These are phyloP conservation scores for Aspergillus avenaceus DNA, from an alignment of 495 filamentous ascomycete genomes.

Conservation along the genomic window DNA sequence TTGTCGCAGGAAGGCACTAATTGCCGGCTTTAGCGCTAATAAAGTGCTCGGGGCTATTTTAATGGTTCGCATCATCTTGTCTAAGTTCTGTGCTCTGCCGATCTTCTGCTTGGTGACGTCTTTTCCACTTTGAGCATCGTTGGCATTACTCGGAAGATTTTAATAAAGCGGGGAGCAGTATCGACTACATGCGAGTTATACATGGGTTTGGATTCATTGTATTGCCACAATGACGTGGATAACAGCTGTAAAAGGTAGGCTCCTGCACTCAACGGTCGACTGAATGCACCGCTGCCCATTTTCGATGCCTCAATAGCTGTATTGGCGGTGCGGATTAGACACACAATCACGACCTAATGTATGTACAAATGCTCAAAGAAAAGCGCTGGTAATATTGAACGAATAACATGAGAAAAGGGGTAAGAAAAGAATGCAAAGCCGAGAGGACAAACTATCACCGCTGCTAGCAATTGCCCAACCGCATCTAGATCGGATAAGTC, in stretches of 20 bases:
- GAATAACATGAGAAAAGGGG: not conserved
- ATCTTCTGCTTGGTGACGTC: constrained; percentile 1
- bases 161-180: no score
- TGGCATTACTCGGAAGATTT: not conserved
- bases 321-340: not conserved
- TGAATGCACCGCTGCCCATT: no score
- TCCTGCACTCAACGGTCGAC: no score
- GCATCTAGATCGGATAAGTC: constrained; percentile 1
- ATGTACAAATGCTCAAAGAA: not conserved
- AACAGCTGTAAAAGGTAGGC: no score
- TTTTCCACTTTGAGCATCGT: not conserved
- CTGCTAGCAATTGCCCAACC: not conserved
- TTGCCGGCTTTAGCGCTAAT: no score
- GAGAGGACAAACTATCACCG: no score
- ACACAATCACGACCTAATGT: not conserved
- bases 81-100: not conserved
- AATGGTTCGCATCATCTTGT: not conserved
- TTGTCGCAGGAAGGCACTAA: not conserved
- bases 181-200: no score
- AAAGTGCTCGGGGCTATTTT: no score
- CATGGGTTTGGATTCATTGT: no score
- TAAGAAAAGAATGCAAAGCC: not conserved
- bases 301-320: not conserved
- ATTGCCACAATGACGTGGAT: no score
- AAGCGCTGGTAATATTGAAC: not conserved